Evolutionary conservation across 2,329 filamentous ascomycete species (phyloP).

Genomic region (Venturia effusa): DNA sequence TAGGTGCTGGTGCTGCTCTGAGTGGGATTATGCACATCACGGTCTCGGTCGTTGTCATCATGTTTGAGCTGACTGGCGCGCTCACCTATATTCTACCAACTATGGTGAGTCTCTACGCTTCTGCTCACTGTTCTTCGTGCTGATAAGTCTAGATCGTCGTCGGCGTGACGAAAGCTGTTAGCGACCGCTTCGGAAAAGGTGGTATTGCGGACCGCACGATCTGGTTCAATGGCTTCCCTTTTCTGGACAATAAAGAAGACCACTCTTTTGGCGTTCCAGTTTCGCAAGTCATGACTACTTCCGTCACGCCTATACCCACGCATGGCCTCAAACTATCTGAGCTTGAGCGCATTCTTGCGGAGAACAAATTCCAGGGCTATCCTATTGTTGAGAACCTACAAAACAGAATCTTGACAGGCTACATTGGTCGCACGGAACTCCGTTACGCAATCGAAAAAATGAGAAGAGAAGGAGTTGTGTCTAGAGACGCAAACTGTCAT

Average conservation of each 20-base stretch:
- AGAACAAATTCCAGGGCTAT: constrained; percentile 84
- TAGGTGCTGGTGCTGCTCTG: constrained; percentile 82
- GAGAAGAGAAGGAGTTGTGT: constrained; percentile 56
- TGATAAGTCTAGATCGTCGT: constrained; percentile 60
- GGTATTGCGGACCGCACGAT: constrained; percentile 98
- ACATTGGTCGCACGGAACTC: constrained; percentile 85
- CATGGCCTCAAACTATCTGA: constrained; percentile 65
- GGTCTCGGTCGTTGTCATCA: constrained; percentile 93
- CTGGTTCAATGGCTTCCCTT: constrained; percentile 95
- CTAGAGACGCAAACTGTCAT: constrained; percentile 57
- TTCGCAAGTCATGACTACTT: constrained; percentile 74
- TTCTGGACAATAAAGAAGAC: constrained; percentile 94
- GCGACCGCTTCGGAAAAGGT: constrained; percentile 84
- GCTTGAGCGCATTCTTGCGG: constrained; percentile 62
- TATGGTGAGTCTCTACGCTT: constrained; percentile 47
- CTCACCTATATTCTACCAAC: constrained; percentile 94
- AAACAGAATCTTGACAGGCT: constrained; percentile 69
- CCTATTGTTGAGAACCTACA: constrained; percentile 70
- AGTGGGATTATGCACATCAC: constrained; percentile 98
- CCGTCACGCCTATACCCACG: constrained; percentile 63
- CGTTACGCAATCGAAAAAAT: constrained; percentile 80
- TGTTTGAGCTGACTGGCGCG: constrained; percentile 96
- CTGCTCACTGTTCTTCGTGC: not conserved
- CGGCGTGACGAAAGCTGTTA: constrained; percentile 87
- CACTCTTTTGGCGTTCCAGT: constrained; percentile 94